Evolutionary conservation across 306 rosid genomes (phyloP), one percentile per base, ranked within the genome.

Genomic region (Mucuna pruriens): DNA sequence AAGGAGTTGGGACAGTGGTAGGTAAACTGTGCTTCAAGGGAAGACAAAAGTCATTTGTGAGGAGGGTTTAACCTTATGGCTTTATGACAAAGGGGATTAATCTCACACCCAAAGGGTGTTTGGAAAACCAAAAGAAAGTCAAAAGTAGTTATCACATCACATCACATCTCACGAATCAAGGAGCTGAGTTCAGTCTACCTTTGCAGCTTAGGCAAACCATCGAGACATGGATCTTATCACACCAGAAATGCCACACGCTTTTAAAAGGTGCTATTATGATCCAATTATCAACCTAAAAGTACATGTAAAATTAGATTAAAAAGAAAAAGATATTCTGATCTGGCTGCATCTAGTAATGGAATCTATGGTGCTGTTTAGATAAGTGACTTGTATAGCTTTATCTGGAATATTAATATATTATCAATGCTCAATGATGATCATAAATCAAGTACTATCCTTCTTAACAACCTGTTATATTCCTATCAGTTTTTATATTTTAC

Each of bases 91-190:
- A 42, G 29, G 64, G 9, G 61, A 19, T 54, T 8, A 54, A 54
- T 54, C 26, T 54, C 61, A 19, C 29, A 19, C 29, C 26, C 29
- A 3, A n/a, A n/a, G 9, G 3, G 9, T 7, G 72, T 6, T 22
- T 68, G 22, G 44, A 20, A 49, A 74, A 58, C 31, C 76, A 40
- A 8, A 16, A 63, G 46, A 26, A 73, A 22, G 69, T 75, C 57
- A 80, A 77, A 66, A 36, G 36, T 69, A 16, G 84, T 85, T 71
- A 83, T 17, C 75, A 46, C 40, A 63, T 78, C 75, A 46, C 40
- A 63, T 78, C 76, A 71, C 48, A 83, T 33, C 44, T n/a, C 40
- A 19, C 39, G 64, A 76, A 86, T 84, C 84, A 76, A 82, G 4
- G 77, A 11, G 15, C 61, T 63, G 81, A 84, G 75, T 76, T 44